Conservation (phyloP, 192 early-diverging fungal genomes). For the Entophlyctis luteolus region DNA sequence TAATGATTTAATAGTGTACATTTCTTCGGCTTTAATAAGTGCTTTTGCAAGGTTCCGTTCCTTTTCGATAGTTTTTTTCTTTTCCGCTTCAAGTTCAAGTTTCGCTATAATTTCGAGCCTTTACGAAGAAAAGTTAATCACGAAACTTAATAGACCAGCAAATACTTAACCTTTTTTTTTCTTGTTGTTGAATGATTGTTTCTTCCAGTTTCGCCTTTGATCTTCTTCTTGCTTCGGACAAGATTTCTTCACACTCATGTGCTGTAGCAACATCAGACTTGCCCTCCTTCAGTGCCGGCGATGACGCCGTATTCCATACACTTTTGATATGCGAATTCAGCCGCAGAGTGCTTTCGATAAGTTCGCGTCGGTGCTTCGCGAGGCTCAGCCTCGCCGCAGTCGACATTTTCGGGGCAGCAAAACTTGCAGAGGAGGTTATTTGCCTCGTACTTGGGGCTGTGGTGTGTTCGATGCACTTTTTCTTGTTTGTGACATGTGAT, state of each 20-base stretch:
- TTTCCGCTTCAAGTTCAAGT: background rate
- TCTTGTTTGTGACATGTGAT: background rate
- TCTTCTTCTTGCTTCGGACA: background rate
- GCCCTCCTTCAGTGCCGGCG: no score
- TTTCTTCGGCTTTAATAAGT: constrained; percentile 7
- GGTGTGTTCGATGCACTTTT: background rate
- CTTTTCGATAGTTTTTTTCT: background rate
- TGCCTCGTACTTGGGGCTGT: no score
- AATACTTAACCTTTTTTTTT: background rate
- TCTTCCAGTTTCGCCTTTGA: background rate
- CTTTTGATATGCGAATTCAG: no score
- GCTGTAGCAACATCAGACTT: no score
- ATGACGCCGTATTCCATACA: no score
- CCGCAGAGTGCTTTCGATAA: no score
- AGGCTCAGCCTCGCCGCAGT: background rate
- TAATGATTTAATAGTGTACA: constrained; percentile 2
- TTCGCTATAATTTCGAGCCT: background rate
- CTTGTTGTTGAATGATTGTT: background rate
- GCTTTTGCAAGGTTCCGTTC: background rate
- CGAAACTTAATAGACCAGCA: background rate
- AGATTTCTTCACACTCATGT: background rate
- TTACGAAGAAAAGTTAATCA: background rate
- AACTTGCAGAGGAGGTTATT: no score
- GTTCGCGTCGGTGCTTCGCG: constrained; percentile 12
- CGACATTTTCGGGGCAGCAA: no score